A percentile compares a stretch with the other conserved stretches of the same genome.
Conservation (phyloP, 305 asterid genomes). For the Vinca major region DNA sequence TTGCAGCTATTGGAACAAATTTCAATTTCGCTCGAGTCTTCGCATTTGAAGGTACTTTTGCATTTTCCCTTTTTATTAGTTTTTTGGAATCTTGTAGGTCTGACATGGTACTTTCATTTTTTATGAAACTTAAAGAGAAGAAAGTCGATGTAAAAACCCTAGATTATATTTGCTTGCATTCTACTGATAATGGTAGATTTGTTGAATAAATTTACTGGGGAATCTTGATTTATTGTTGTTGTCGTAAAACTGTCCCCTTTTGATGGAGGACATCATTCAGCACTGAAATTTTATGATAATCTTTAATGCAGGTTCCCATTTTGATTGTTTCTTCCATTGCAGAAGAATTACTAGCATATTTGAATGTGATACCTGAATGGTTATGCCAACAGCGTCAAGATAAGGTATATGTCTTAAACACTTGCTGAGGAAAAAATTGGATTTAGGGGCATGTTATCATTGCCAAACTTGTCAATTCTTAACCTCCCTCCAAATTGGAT, state of each 20-base stretch:
- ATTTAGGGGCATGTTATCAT: neutral
- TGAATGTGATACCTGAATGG: constrained; percentile 87
- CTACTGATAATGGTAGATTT: neutral
- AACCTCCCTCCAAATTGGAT: constrained; percentile 7
- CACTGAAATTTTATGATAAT: neutral
- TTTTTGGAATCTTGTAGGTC: neutral
- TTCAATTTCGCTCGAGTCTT: constrained; percentile 39
- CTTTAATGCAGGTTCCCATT: constrained; percentile 57
- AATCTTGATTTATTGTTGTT: neutral
- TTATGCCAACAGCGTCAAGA: constrained; percentile 56
- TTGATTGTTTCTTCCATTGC: constrained; percentile 73
- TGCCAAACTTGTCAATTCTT: neutral
- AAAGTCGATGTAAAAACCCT: neutral
- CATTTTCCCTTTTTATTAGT: neutral
- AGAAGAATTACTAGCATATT: constrained; percentile 62
- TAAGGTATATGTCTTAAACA: constrained; percentile 37
- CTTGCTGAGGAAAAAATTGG: neutral
- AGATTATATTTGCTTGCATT: neutral
- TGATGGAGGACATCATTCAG: neutral
- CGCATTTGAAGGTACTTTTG: constrained; percentile 47
- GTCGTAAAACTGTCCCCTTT: neutral
- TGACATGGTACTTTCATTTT: neutral
- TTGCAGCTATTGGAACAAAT: constrained; percentile 71
- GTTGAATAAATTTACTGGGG: neutral
- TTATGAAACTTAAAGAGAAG: neutral